Conservation (phyloP, 2,329 filamentous ascomycete genomes). For the Fulvia fulva region DNA sequence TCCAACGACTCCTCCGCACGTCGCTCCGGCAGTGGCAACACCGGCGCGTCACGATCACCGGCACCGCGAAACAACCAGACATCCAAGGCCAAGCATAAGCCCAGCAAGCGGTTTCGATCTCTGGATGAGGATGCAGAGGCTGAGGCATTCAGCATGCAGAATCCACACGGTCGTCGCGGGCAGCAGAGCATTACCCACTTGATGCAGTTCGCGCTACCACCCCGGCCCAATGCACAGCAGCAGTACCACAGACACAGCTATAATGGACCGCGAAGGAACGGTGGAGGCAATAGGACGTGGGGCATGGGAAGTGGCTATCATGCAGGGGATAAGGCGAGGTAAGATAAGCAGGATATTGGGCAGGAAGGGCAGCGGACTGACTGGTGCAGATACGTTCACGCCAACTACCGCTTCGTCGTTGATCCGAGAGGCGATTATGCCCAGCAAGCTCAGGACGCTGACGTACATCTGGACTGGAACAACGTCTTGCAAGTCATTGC, state of each 20-base stretch:
- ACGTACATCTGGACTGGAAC: slow-evolving; percentile 86
- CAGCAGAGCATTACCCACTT: slow-evolving; percentile 97
- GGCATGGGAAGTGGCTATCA: slow-evolving; percentile 86
- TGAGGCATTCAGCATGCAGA: slow-evolving; percentile 49
- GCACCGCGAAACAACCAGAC: slow-evolving; percentile 71
- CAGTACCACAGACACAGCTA: slow-evolving; percentile 38
- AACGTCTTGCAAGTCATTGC: slow-evolving; percentile 88
- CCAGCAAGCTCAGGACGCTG: slow-evolving; percentile 76
- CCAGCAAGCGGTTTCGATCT: slow-evolving; percentile 64
- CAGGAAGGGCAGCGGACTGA: slow-evolving; percentile 9
- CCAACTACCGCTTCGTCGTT: slow-evolving; percentile 96
- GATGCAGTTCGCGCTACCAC: slow-evolving; percentile 82
- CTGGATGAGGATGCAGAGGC: slow-evolving; percentile 83
- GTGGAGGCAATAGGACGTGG: slow-evolving; percentile 71
- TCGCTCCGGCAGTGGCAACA: slow-evolving; percentile 31
- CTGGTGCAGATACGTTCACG: slow-evolving; percentile 70
- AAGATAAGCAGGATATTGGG: slow-evolving; percentile 24
- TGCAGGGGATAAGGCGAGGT: slow-evolving; percentile 84
- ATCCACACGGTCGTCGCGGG: slow-evolving; percentile 63
- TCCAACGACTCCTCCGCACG: slow-evolving; percentile 43
- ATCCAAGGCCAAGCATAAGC: slow-evolving; percentile 77
- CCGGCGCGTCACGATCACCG: slow-evolving; percentile 24
- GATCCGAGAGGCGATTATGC: slow-evolving; percentile 75
- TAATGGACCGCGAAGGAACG: slow-evolving; percentile 39
- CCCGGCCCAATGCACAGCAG: slow-evolving; percentile 61